phyloP scores from a whole-genome alignment of 768 basidiomycete genomes.

The Cyclocybe aegerita region DNA sequence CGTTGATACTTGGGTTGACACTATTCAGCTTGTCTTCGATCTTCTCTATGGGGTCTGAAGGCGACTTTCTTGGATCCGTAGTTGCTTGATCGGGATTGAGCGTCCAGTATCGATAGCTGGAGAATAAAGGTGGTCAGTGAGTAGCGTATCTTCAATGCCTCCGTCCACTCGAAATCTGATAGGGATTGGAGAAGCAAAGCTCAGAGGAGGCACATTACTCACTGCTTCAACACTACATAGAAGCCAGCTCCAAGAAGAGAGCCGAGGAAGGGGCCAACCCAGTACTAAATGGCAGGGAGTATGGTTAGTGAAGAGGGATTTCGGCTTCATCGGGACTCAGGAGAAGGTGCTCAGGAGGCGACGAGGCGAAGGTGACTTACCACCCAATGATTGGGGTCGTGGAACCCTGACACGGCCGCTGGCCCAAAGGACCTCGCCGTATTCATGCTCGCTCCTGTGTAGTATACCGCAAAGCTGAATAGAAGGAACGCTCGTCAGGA shows the following conservation, averaged over 20 bases:
- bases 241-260: slow-evolving; percentile 57
- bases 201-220: slow-evolving; percentile 9
- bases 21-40: not conserved
- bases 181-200: not conserved
- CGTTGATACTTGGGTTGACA: not conserved
- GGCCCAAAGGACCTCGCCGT: slow-evolving; percentile 72
- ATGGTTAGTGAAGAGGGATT: slow-evolving; percentile 3
- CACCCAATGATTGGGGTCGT: slow-evolving; percentile 55
- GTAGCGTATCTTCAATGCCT: too few relatives aligned
- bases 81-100: slow-evolving; percentile 47
- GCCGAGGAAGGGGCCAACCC: slow-evolving; percentile 71
- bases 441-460: slow-evolving; percentile 69
- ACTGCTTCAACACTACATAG: slow-evolving; percentile 57
- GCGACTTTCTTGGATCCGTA: slow-evolving; percentile 39
- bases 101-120: slow-evolving; percentile 49
- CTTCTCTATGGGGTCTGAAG: slow-evolving; percentile 31
- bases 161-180: not conserved
- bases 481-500: not conserved
- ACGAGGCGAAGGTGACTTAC: slow-evolving; percentile 31
- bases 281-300: slow-evolving; percentile 42
- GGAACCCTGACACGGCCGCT: slow-evolving; percentile 64
- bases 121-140: too few relatives aligned
- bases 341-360: not conserved
- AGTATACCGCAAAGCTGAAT: slow-evolving; percentile 55
- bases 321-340: not conserved